Conservation (phyloP, 495 filamentous ascomycete species). For the Neurospora discreta region DNA sequence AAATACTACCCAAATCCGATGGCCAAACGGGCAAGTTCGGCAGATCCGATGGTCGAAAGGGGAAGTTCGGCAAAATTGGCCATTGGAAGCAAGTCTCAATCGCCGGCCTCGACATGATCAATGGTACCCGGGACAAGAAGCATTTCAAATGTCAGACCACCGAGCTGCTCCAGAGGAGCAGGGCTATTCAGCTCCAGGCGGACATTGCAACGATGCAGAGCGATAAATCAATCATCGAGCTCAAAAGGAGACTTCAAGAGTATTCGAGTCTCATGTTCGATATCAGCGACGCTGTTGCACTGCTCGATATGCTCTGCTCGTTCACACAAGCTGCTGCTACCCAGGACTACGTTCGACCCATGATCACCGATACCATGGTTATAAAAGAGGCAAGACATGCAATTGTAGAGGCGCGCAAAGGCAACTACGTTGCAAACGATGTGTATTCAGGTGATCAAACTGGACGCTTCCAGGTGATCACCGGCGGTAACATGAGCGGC, state of each 20-base stretch:
- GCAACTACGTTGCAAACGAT: conserved; percentile 75
- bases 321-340: conserved; percentile 71
- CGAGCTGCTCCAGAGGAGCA: conserved; percentile 63
- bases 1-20: conserved; percentile 44
- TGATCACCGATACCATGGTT: conserved; percentile 60
- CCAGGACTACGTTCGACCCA: conserved; percentile 71
- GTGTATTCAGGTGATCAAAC: conserved; percentile 64
- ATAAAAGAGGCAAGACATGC: conserved; percentile 79
- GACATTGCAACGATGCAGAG: conserved; percentile 73
- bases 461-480: conserved; percentile 81
- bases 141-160: conserved; percentile 78
- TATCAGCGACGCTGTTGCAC: conserved; percentile 75
- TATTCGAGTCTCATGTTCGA: conserved; percentile 63
- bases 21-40: background rate
- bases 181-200: conserved; percentile 45
- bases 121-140: conserved; percentile 58
- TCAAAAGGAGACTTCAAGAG: conserved; percentile 54
- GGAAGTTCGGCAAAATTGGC: background rate
- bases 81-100: conserved; percentile 1
- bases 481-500: conserved; percentile 98
- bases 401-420: conserved; percentile 46
- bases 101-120: conserved; percentile 42
- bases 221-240: conserved; percentile 54
- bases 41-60: background rate
- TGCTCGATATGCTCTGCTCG: conserved; percentile 81